These are phyloP conservation scores for Aspergillus hancockii DNA, from an alignment of 495 filamentous ascomycete genomes.

Conservation along the genomic window DNA sequence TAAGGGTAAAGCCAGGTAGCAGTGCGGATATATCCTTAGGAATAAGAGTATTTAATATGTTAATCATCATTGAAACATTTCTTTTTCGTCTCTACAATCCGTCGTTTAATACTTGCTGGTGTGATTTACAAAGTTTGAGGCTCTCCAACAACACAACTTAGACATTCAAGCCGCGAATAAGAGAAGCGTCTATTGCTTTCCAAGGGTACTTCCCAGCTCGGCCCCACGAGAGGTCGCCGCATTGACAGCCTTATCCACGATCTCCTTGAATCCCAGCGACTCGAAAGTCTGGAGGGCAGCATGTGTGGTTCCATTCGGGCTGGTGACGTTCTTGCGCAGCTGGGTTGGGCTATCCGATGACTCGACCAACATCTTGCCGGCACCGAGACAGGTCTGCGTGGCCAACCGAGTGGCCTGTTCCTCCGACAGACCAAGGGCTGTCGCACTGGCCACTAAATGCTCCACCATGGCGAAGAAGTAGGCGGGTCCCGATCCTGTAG, in stretches of 20 bases:
- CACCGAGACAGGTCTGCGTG: slow-evolving; percentile 44
- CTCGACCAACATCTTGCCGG: slow-evolving; percentile 43
- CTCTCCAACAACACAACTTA: too few relatives aligned
- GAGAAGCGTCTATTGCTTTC: slow-evolving; percentile 12
- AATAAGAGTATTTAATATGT: too few relatives aligned
- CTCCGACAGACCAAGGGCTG: slow-evolving; percentile 34
- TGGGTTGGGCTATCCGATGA: slow-evolving; percentile 37
- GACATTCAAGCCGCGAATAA: too few relatives aligned
- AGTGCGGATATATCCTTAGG: too few relatives aligned
- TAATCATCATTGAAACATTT: too few relatives aligned
- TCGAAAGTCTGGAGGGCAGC: slow-evolving; percentile 42
- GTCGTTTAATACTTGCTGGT: too few relatives aligned
- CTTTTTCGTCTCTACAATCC: too few relatives aligned
- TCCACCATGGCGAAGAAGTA: slow-evolving; percentile 51
- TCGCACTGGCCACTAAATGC: slow-evolving; percentile 41
- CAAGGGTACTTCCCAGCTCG: slow-evolving; percentile 31
- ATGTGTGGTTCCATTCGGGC: slow-evolving; percentile 44
- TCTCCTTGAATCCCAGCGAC: slow-evolving; percentile 34
- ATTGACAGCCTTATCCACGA: slow-evolving; percentile 41
- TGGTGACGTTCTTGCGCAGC: slow-evolving; percentile 47
- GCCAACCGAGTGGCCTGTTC: slow-evolving; percentile 45
- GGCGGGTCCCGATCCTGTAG: slow-evolving; percentile 42
- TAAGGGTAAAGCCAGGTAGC: too few relatives aligned
- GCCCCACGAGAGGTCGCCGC: slow-evolving; percentile 38
- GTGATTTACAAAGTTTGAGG: too few relatives aligned